Conservation (phyloP, 192 early-diverging fungal genomes). For the Mycoemilia scoparia region DNA sequence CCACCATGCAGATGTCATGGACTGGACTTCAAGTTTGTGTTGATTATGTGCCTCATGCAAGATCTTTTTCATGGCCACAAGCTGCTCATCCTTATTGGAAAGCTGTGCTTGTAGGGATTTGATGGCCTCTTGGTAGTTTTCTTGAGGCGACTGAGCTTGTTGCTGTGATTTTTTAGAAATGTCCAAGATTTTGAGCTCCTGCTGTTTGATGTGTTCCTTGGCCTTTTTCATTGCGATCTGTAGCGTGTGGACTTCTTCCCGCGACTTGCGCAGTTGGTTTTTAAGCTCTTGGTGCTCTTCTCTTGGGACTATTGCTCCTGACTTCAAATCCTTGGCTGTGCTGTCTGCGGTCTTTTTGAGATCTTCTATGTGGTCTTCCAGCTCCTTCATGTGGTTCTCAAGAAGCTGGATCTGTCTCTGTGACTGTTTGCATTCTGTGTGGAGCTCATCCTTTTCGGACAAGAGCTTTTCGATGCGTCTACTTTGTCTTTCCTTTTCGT, state of each 20-base stretch:
- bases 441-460: conserved; percentile 37
- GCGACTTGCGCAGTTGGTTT: conserved; percentile 23
- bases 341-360: conserved; percentile 6
- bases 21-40: conserved; percentile 47
- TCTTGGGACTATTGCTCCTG: background rate
- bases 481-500: conserved; percentile 18
- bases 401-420: conserved; percentile 16
- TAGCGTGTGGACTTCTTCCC: conserved; percentile 17
- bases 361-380: conserved; percentile 7
- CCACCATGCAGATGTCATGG: conserved; percentile 65
- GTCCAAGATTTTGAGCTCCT: conserved; percentile 6
- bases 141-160: conserved; percentile 5
- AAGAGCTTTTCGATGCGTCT: conserved; percentile 34
- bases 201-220: conserved; percentile 23
- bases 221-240: conserved; percentile 21
- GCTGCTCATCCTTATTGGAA: conserved; percentile 23
- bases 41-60: conserved; percentile 34
- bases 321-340: background rate
- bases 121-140: conserved; percentile 35
- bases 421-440: conserved; percentile 16
- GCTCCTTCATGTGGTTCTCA: conserved; percentile 6
- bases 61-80: conserved; percentile 53
- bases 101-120: conserved; percentile 31
- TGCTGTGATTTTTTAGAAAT: conserved; percentile 1
- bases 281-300: conserved; percentile 6